These are phyloP conservation scores for Gentiana dahurica DNA, from an alignment of 257 asterid genomes.

Conservation along the genomic window DNA sequence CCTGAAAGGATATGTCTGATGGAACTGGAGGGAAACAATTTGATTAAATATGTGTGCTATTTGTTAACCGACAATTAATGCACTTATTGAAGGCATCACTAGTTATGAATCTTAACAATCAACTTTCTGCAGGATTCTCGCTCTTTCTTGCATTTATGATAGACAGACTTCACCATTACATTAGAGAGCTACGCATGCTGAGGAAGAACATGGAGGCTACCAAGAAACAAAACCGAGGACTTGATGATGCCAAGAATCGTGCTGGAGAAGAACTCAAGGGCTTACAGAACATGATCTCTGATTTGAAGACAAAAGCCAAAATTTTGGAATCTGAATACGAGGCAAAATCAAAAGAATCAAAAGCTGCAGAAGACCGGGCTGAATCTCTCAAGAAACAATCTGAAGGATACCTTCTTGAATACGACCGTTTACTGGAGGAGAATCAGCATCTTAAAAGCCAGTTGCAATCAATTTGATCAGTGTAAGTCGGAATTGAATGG, in stretches of 20 bases:
- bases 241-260: constrained; percentile 24
- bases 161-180: constrained; percentile 79
- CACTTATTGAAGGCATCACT: too few relatives aligned
- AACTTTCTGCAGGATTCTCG: constrained; percentile 13
- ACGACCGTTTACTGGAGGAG: constrained; percentile 35
- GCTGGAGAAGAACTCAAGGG: constrained; percentile 14
- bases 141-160: constrained; percentile 23
- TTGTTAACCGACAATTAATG: too few relatives aligned
- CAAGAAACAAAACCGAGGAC: constrained; percentile 40
- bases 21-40: too few relatives aligned
- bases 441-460: constrained; percentile 32
- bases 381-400: constrained; percentile 32
- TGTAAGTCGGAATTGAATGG: constrained; percentile 13
- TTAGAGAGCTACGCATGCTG: constrained; percentile 76
- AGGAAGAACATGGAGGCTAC: constrained; percentile 68
- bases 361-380: constrained; percentile 22
- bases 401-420: constrained; percentile 26
- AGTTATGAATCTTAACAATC: too few relatives aligned
- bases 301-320: constrained; percentile 12
- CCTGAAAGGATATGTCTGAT: too few relatives aligned
- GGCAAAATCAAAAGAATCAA: constrained; percentile 18
- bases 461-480: constrained; percentile 22
- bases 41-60: too few relatives aligned
- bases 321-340: constrained; percentile 19
- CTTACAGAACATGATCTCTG: constrained; percentile 17